Conservation (phyloP, 2,329 filamentous ascomycete genomes). For the Mycosphaerella sp. region DNA sequence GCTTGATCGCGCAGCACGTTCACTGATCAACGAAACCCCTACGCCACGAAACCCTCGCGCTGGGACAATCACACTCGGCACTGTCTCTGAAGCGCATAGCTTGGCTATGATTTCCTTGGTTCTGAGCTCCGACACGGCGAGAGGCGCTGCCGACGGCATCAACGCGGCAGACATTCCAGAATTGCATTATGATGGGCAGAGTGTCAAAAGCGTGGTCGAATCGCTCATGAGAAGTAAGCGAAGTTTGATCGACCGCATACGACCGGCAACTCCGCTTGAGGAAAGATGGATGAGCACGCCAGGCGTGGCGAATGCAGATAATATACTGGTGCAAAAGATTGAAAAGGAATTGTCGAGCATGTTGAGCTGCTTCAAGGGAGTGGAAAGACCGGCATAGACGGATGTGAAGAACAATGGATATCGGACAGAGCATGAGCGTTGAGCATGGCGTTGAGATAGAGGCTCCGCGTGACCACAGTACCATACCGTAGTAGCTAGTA, state of each 20-base stretch:
- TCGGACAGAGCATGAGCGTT: conserved; percentile 1
- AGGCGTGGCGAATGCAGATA: conserved; percentile 42
- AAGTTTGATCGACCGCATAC: conserved; percentile 63
- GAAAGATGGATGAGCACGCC: conserved; percentile 50
- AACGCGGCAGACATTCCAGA: conserved; percentile 59
- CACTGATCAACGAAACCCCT: conserved; percentile 58
- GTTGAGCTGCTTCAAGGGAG: conserved; percentile 37
- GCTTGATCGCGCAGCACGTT: conserved; percentile 62
- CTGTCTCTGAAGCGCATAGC: conserved; percentile 71
- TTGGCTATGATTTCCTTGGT: conserved; percentile 70
- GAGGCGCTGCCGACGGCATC: conserved; percentile 57
- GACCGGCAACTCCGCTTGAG: conserved; percentile 68
- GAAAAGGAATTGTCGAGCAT: conserved; percentile 60
- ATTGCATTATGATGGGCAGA: conserved; percentile 67
- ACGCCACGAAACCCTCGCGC: conserved; percentile 39
- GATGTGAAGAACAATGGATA: background rate
- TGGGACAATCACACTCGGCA: conserved; percentile 63
- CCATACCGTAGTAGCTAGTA: no score
- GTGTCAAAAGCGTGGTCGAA: conserved; percentile 74
- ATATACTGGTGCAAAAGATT: conserved; percentile 68
- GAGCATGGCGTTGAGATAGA: conserved; percentile 2
- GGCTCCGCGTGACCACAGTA: no score
- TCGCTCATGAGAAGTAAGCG: conserved; percentile 62
- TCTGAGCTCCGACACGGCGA: conserved; percentile 57
- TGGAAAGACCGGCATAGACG: background rate